phyloP scores from a whole-genome alignment of 2,329 filamentous ascomycete species.

The Xylaria polymorpha region DNA sequence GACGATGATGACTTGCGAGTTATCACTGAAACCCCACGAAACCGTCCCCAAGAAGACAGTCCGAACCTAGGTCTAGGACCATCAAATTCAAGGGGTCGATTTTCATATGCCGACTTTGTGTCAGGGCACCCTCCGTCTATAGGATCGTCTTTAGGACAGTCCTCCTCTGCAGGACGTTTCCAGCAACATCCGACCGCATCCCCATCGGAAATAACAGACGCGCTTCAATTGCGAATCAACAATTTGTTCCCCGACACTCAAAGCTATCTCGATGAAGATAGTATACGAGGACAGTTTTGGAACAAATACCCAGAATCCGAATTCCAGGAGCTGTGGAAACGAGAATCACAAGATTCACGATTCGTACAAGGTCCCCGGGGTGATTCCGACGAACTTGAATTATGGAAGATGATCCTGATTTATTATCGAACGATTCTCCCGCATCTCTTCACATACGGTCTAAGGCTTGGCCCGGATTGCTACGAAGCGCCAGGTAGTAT shows the following conservation, averaged over 20 bases:
- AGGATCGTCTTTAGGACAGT: not conserved
- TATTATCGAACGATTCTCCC: not conserved
- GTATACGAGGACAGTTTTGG: not conserved
- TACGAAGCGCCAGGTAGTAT: constrained; percentile 1
- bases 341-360: not conserved
- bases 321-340: not conserved
- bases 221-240: not conserved
- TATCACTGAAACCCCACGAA: not conserved
- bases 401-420: constrained; percentile 20
- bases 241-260: not conserved
- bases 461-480: constrained; percentile 9
- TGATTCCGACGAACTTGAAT: not conserved
- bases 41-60: not conserved
- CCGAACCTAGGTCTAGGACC: not conserved
- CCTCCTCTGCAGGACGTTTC: not conserved
- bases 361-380: not conserved
- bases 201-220: too few relatives aligned
- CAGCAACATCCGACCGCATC: not conserved
- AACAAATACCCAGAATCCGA: not conserved
- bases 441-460: constrained; percentile 22
- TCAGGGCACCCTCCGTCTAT: not conserved
- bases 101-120: not conserved
- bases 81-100: too few relatives aligned
- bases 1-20: not conserved
- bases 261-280: not conserved